phyloP scores from a whole-genome alignment of 1,284 basidiomycete genomes.

The Trametes hirsuta region DNA sequence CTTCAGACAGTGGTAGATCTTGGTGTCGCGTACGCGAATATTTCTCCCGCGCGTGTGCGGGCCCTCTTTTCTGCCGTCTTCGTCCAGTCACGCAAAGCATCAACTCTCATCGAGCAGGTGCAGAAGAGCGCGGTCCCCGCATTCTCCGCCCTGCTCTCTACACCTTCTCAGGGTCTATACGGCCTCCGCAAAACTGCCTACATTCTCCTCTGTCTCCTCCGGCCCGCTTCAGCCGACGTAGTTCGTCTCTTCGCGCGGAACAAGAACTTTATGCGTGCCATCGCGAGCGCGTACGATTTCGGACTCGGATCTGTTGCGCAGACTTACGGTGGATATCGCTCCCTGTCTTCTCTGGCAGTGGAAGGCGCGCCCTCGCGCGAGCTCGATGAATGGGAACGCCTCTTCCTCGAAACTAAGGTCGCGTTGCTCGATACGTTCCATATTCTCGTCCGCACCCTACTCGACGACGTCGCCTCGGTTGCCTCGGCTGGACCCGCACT shows the following conservation, averaged over 20 bases:
- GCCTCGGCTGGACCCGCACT: constrained; percentile 44
- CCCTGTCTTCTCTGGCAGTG: constrained; percentile 31
- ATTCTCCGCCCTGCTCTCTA: constrained; percentile 52
- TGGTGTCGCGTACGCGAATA: constrained; percentile 54
- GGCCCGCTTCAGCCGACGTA: constrained; percentile 49
- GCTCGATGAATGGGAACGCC: constrained; percentile 65
- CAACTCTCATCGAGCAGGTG: constrained; percentile 37
- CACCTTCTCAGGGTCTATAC: constrained; percentile 56
- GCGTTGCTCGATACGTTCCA: constrained; percentile 72
- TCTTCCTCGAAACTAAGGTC: constrained; percentile 73
- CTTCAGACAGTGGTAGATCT: constrained; percentile 63
- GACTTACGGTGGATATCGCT: constrained; percentile 60
- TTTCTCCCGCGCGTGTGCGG: constrained; percentile 47
- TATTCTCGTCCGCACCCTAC: constrained; percentile 51
- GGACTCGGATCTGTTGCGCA: constrained; percentile 56
- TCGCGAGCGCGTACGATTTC: constrained; percentile 61
- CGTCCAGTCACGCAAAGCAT: constrained; percentile 29
- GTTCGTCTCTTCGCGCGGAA: constrained; percentile 52
- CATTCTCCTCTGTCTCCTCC: constrained; percentile 59
- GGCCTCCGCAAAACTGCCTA: constrained; percentile 63
- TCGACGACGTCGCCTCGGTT: constrained; percentile 48
- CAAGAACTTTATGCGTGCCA: constrained; percentile 55
- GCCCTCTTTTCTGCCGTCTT: constrained; percentile 47
- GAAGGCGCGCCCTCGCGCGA: constrained; percentile 32
- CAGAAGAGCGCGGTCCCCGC: constrained; percentile 54